Conservation (phyloP, 169 alveolate genomes). For the Perkinsus chesapeaki region DNA sequence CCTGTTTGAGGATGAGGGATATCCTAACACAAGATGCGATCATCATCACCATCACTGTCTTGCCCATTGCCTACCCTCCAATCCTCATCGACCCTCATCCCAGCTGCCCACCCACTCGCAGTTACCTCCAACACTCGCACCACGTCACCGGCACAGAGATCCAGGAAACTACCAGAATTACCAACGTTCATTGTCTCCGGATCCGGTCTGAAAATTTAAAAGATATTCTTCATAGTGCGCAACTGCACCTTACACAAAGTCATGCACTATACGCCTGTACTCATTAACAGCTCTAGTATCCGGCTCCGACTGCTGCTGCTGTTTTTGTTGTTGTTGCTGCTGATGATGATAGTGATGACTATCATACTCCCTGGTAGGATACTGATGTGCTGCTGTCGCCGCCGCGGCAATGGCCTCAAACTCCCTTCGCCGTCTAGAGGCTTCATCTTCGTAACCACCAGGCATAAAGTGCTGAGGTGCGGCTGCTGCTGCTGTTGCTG, state of each 20-base stretch:
- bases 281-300: not conserved
- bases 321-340: not conserved
- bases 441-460: not conserved
- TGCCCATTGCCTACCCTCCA: not conserved
- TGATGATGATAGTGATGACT: not conserved
- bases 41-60: not conserved
- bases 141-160: not conserved
- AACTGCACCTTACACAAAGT: not conserved
- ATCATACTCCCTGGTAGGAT: too few species aligned
- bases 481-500: too few species aligned
- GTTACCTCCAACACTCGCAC: not conserved
- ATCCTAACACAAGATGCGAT: not conserved
- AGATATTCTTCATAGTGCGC: not conserved
- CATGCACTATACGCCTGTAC: not conserved
- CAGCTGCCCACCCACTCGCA: not conserved
- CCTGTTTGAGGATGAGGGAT: not conserved
- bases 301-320: not conserved
- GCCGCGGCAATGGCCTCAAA: not conserved
- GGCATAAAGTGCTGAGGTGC: not conserved
- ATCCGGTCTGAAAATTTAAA: not conserved
- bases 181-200: not conserved
- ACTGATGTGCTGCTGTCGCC: not conserved
- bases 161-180: not conserved
- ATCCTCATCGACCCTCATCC: not conserved
- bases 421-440: not conserved